phyloP scores from a whole-genome alignment of 2,329 filamentous ascomycete species.

The Tolypocladium pustulatum region DNA sequence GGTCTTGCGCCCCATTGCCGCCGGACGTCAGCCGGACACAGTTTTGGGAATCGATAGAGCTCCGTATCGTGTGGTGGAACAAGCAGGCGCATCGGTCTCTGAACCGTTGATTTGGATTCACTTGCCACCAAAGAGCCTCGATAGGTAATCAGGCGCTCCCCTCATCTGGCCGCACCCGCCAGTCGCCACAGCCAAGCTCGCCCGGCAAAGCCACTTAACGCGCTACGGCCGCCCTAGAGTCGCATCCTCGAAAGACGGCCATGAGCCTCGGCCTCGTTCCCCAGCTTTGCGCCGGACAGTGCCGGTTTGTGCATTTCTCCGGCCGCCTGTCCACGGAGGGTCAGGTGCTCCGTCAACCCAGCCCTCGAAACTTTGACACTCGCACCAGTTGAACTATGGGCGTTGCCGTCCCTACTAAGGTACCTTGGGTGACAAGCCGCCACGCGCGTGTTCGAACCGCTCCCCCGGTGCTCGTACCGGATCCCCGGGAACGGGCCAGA shows the following conservation, averaged over 20 bases:
- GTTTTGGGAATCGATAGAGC: neutral
- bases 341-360: neutral
- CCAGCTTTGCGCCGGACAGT: neutral
- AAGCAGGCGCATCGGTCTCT: neutral
- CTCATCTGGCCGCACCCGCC: neutral
- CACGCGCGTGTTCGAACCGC: neutral
- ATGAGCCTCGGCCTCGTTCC: neutral
- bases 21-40: neutral
- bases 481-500: neutral
- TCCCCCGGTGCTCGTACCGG: neutral
- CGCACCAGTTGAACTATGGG: neutral
- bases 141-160: too few relatives aligned
- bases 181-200: neutral
- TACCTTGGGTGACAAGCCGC: neutral
- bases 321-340: neutral
- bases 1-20: neutral
- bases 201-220: neutral
- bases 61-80: neutral
- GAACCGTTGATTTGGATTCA: neutral
- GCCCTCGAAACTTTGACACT: neutral
- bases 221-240: neutral
- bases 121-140: neutral
- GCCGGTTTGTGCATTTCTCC: neutral
- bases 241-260: neutral
- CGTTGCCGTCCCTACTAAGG: neutral